phyloP scores from a whole-genome alignment of 2,329 filamentous ascomycete species.

The Triangularia verruculosa region DNA sequence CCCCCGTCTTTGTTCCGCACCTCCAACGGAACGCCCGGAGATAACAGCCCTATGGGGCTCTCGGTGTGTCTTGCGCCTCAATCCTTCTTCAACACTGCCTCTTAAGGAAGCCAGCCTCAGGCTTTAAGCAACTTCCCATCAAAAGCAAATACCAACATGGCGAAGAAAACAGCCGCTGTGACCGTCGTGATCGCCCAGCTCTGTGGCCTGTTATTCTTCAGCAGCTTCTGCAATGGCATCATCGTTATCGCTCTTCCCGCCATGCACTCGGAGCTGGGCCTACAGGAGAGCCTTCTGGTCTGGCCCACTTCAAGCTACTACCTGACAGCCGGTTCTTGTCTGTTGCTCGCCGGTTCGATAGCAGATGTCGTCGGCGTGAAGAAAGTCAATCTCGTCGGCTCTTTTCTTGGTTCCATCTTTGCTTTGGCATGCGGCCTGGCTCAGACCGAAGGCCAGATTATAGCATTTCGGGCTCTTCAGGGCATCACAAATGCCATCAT shows the following conservation, averaged over 20 bases:
- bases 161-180: too few species aligned
- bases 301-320: conserved; percentile 40
- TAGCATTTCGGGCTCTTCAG: conserved; percentile 40
- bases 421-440: conserved; percentile 34
- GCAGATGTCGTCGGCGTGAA: conserved; percentile 38
- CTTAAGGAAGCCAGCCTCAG: too few species aligned
- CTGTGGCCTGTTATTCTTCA: conserved; percentile 30
- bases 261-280: conserved; percentile 38
- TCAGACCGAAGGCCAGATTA: conserved; percentile 33
- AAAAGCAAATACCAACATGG: too few species aligned
- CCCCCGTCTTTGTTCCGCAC: too few species aligned
- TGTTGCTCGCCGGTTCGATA: conserved; percentile 39
- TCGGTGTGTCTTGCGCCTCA: too few species aligned
- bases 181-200: conserved; percentile 17
- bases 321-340: conserved; percentile 37
- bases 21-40: too few species aligned
- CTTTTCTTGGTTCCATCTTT: conserved; percentile 30
- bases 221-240: conserved; percentile 33
- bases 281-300: conserved; percentile 36
- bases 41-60: too few species aligned
- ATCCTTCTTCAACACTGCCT: too few species aligned
- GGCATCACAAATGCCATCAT: conserved; percentile 39
- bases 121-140: too few species aligned
- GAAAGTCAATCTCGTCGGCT: conserved; percentile 35
- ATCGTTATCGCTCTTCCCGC: conserved; percentile 40